Conservation (phyloP, 2,329 filamentous ascomycete species). For the Cercospora sesami region DNA sequence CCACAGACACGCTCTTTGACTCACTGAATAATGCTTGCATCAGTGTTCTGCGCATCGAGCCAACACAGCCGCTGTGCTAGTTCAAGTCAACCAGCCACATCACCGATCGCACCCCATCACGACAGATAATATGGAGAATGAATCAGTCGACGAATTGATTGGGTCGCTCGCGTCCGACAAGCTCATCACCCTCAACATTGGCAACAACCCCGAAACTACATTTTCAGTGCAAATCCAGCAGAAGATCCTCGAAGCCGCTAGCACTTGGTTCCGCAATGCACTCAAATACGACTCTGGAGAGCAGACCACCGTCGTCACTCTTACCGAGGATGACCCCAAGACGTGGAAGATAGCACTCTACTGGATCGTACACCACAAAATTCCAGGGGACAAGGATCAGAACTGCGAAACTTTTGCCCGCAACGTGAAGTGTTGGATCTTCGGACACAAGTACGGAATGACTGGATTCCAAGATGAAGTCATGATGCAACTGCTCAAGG, state of each 20-base stretch:
- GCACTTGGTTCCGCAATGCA: background rate
- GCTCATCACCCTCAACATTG: background rate
- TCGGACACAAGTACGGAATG: too few species aligned
- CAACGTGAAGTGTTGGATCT: too few species aligned
- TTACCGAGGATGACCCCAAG: background rate
- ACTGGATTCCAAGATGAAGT: too few species aligned
- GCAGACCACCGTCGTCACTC: background rate
- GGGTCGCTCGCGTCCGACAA: background rate
- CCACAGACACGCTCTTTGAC: background rate
- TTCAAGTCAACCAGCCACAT: background rate
- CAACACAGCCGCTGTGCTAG: background rate
- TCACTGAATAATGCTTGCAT: background rate
- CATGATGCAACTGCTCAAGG: too few species aligned
- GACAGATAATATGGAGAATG: background rate
- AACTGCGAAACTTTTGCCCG: background rate
- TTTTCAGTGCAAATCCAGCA: background rate
- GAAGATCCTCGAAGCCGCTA: background rate
- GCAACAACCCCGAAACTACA: background rate
- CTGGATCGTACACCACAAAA: background rate
- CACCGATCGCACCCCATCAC: background rate
- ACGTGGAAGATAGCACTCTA: background rate
- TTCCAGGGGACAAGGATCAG: too few species aligned
- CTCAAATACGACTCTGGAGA: background rate
- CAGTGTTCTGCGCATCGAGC: background rate
- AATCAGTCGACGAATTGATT: too few species aligned